phyloP scores from a whole-genome alignment of 2,329 filamentous ascomycete genomes.

The Ascochyta rabiei region DNA sequence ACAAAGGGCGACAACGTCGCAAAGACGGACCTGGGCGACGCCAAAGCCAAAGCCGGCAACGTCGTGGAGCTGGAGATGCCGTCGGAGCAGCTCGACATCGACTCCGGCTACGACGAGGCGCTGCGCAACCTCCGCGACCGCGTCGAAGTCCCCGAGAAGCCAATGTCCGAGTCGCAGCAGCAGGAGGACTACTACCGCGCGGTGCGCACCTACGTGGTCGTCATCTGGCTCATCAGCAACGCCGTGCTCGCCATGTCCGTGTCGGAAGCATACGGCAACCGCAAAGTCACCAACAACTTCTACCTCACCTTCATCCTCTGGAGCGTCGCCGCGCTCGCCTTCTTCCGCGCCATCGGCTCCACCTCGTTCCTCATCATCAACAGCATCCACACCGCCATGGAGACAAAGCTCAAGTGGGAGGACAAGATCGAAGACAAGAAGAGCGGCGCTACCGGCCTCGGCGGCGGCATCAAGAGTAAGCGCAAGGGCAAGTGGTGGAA shows the following conservation, averaged over 20 bases:
- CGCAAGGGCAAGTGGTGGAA: constrained; percentile 31
- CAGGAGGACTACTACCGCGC: constrained; percentile 99
- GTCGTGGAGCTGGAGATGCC: constrained; percentile 98
- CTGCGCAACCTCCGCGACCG: constrained; percentile 94
- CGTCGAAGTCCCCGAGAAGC: constrained; percentile 73
- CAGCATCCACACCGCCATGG: constrained; percentile 80
- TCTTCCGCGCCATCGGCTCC: constrained; percentile 85
- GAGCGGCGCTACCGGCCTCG: constrained; percentile 31
- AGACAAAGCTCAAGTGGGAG: constrained; percentile 74
- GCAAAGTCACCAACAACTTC: constrained; percentile 77
- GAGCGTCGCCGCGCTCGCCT: constrained; percentile 82
- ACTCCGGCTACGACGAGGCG: constrained; percentile 95
- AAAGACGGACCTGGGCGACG: constrained; percentile 88
- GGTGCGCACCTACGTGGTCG: constrained; percentile 97
- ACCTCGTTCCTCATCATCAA: constrained; percentile 85
- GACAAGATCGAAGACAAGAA: constrained; percentile 44
- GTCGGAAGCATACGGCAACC: constrained; percentile 79
- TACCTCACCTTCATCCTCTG: constrained; percentile 95
- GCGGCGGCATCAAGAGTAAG: constrained; percentile 32
- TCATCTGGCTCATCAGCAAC: constrained; percentile 92
- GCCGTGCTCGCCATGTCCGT: constrained; percentile 92
- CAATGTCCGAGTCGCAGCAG: constrained; percentile 75
- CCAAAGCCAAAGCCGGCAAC: constrained; percentile 72
- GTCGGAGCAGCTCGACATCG: constrained; percentile 95
- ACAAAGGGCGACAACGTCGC: constrained; percentile 98